Evolutionary conservation across 352 stramenopile species (phyloP), one percentile per base, ranked within the genome.

Genomic region (Phytophthora constricta): DNA sequence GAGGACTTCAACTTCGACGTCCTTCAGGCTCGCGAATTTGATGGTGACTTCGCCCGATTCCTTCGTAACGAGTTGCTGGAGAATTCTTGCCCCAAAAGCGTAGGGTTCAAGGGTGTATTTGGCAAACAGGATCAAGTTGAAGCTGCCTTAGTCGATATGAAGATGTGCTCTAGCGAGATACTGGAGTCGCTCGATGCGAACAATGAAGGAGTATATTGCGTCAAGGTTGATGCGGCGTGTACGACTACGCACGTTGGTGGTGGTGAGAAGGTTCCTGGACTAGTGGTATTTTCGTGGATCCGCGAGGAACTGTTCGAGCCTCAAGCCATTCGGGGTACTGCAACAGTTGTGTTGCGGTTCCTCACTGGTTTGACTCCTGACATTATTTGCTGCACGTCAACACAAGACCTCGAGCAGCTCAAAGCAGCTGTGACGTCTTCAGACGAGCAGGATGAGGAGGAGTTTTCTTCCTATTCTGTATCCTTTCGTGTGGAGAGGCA

Each of bases 261-360:
- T 17, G 25, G 49, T 31, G 39, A 27, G 1, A 53, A 58, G 19
- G 26, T 26, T 23, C 23, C 45, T 45, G 33, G 47, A 22, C 31
- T 93, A 5, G 73, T 91, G 16, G 46, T 91, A 13, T 95, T 93
- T 68, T 64, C 74, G 2, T 95, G 87, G 84, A 64, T 95, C 8
- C 54, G 70, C 26, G 78, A 89, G 31, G 50, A 68, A 4, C 47
- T 81, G 5, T 91, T 93, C 58, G 55, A 82, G 1, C 61, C 72
- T 0, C 45, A 75, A 34, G 46, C 27, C 0, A 66, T 93, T 42
- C 85, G 85, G 3, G 77, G 82, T 25, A 87, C 77, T 0, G 71
- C 84, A 16, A 78, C 84, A 13, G 90, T 91, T 42, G 72, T 91
- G 26, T 45, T 95, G 25, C 84, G 84, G 0, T 88, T 91, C 63